Base-by-base conservation (phyloP, 2,329 filamentous ascomycete genomes). In the Aureobasidium sp. region DNA sequence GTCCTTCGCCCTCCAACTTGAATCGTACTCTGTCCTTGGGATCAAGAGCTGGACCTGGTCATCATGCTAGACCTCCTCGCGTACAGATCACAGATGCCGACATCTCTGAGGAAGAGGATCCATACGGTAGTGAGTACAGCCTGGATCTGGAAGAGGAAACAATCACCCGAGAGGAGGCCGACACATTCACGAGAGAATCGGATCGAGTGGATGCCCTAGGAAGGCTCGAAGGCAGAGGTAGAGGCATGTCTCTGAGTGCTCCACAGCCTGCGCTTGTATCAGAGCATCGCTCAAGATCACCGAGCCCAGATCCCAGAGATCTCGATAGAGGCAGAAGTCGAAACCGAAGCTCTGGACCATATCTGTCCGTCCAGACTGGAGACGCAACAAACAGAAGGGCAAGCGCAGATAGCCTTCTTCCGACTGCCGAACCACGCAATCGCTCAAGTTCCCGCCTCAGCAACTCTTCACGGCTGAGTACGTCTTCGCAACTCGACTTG, bases 1-100 rank as follows among this genome's bases (percentile, higher is more conserved):
- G 31, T 20, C 17, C 42, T 11, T 48, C 42, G 8, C 41, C 47
- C 11, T 34, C 34, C 34, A 27, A 36, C n/a, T 17, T 61, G 36
- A 61, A 42, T 20, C 57, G 57, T 6, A 60, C 44, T 7, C 22
- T 60, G 5, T 60, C 57, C 20, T 17, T 60, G 6, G 57, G 57
- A 8, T 60, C 57, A 8, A 60, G 57, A 20, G 47, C 44, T 12
- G 57, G 57, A 31, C 57, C 57, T 29, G 57, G 57, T 29, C 57
- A 60, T 20, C 53, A 45, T 25, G 53, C 27, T 7, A 39, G 57
- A 27, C 20, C 57, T 31, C 47, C 57, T 39, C 57, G 57, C 7
- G 44, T 60, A 8, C 44, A 39, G 22, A 29, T 60, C 20, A 51
- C 45, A 9, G 42, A 42, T 36, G 58, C 45, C 12, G 36, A 51